A percentile compares a stretch with the other conserved stretches of the same genome.
These are phyloP conservation scores for Phaeotremella skinneri DNA, from an alignment of 768 basidiomycete species.

Conservation along the genomic window DNA sequence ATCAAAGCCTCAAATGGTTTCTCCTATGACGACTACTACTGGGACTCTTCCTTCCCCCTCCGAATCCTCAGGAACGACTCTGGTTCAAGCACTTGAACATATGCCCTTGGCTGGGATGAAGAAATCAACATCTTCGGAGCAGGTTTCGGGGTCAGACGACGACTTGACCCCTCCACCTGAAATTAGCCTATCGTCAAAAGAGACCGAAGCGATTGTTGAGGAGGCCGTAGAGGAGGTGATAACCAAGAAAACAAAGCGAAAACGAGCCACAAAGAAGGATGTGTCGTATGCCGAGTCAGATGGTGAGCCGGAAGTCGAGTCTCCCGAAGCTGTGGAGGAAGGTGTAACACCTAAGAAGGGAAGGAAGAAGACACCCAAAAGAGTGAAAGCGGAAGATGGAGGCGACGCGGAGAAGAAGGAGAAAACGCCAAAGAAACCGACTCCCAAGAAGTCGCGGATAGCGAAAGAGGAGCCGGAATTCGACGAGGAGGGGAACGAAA, in stretches of 20 bases:
- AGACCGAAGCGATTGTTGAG: constrained; percentile 7
- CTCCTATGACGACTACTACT: neutral
- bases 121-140: neutral
- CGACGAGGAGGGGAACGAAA: constrained; percentile 44
- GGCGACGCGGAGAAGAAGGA: constrained; percentile 15
- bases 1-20: neutral
- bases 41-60: neutral
- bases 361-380: constrained; percentile 11
- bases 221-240: neutral
- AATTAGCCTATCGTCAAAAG: neutral
- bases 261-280: constrained; percentile 18
- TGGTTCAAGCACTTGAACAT: constrained; percentile 33
- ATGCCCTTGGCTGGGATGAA: constrained; percentile 18
- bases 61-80: constrained; percentile 8
- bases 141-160: constrained; percentile 9
- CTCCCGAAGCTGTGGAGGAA: constrained; percentile 5
- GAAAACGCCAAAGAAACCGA: constrained; percentile 34
- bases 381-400: constrained; percentile 10
- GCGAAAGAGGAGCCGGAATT: constrained; percentile 44
- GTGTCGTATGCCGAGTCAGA: constrained; percentile 10
- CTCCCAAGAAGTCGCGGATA: constrained; percentile 40
- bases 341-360: constrained; percentile 12
- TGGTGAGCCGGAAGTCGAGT: constrained; percentile 6
- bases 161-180: constrained; percentile 24
- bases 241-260: constrained; percentile 7